Conservation (phyloP, 2,329 filamentous ascomycete species). For the Lecanicillium sp. region DNA sequence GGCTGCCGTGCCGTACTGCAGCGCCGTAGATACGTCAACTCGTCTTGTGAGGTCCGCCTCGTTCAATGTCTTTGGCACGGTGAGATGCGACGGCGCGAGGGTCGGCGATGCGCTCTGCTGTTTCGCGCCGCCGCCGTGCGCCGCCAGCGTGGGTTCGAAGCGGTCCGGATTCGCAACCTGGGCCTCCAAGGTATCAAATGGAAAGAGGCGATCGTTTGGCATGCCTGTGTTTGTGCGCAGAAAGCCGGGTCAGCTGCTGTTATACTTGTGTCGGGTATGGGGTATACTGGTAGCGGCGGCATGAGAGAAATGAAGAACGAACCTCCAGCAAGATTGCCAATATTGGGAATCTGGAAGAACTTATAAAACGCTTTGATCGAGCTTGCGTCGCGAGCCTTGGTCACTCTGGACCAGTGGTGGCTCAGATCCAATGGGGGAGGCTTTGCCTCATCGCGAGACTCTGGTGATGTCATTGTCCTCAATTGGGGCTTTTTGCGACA, state of each 20-base stretch:
- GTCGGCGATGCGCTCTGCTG: conserved; percentile 16
- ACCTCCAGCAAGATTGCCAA: conserved; percentile 57
- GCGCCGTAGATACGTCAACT: conserved; percentile 72
- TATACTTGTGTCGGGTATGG: too few species aligned
- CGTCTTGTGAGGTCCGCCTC: conserved; percentile 54
- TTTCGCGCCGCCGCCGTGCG: conserved; percentile 28
- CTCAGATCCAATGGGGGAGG: conserved; percentile 61
- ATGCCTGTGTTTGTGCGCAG: conserved; percentile 47
- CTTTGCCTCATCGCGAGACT: not conserved
- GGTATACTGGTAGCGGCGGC: not conserved
- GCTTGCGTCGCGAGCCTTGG: conserved; percentile 57
- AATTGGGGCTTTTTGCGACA: too few species aligned
- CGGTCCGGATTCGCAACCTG: conserved; percentile 66
- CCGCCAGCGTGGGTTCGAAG: conserved; percentile 65
- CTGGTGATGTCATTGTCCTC: too few species aligned
- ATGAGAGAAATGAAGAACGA: conserved; percentile 17
- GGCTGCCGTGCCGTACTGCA: conserved; percentile 80
- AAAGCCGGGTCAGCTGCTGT: not conserved
- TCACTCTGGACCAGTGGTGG: conserved; percentile 68
- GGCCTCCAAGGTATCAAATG: conserved; percentile 84
- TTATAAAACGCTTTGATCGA: conserved; percentile 78
- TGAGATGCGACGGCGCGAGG: conserved; percentile 45
- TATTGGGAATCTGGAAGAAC: conserved; percentile 63
- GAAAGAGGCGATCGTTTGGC: conserved; percentile 75
- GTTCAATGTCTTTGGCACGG: conserved; percentile 61